phyloP scores from a whole-genome alignment of 2,329 filamentous ascomycete species.

The Tolypocladium album region DNA sequence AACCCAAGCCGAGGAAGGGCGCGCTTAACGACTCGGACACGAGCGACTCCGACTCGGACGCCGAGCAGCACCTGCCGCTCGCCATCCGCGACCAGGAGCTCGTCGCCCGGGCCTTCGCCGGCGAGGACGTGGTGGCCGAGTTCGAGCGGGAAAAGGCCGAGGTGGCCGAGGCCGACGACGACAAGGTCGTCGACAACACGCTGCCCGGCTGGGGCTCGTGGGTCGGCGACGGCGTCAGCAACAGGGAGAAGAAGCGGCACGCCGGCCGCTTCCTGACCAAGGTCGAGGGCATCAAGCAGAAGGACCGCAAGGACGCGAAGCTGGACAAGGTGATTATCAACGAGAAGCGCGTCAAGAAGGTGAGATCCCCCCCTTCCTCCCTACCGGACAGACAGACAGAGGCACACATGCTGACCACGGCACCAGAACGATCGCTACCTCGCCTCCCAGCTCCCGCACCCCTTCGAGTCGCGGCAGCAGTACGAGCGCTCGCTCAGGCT shows the following conservation, averaged over 20 bases:
- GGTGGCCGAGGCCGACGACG: constrained; percentile 63
- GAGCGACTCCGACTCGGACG: constrained; percentile 30
- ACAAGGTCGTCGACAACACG: constrained; percentile 73
- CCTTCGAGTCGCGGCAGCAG: constrained; percentile 78
- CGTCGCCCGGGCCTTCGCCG: constrained; percentile 77
- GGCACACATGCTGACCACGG: neutral
- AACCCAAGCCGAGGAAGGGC: constrained; percentile 17
- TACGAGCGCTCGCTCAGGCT: constrained; percentile 83
- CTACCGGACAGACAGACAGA: neutral
- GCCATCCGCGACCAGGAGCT: constrained; percentile 54
- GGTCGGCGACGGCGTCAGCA: constrained; percentile 74
- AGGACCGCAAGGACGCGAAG: constrained; percentile 72
- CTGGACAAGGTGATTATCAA: constrained; percentile 81
- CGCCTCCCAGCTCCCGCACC: constrained; percentile 72
- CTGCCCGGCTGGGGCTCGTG: constrained; percentile 91
- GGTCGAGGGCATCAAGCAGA: constrained; percentile 61
- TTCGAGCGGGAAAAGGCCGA: constrained; percentile 74
- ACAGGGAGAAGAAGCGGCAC: constrained; percentile 54
- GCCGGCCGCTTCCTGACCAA: constrained; percentile 53
- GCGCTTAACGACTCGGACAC: constrained; percentile 19
- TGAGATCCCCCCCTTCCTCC: constrained; percentile 22
- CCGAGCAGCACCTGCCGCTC: constrained; percentile 40
- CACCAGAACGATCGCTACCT: constrained; percentile 73
- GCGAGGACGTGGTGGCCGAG: constrained; percentile 70
- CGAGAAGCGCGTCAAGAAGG: constrained; percentile 84